Evolutionary conservation across 163 green algal genomes (phyloP).

Genomic region (Scenedesmus sp.): DNA sequence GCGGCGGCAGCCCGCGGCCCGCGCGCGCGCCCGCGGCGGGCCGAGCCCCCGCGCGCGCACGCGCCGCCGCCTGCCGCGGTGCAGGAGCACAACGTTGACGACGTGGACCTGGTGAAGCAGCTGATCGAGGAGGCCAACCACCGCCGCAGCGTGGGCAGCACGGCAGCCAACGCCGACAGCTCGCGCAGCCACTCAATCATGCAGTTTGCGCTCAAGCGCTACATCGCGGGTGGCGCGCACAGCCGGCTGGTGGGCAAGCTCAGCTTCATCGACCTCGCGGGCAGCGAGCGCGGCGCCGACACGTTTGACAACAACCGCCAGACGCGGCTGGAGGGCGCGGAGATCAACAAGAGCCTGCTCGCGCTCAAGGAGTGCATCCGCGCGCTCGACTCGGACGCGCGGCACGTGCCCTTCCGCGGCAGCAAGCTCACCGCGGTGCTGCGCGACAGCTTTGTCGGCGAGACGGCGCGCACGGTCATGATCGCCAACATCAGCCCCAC

Average conservation of each 20-base stretch:
- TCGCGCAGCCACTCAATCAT: conserved; percentile 96
- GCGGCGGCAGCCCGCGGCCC: neutral
- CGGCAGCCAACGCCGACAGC: conserved; percentile 96
- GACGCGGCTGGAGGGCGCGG: conserved; percentile 96
- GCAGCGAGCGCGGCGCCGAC: conserved; percentile 96
- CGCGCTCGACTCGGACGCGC: conserved; percentile 88
- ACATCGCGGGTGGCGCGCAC: conserved; percentile 45
- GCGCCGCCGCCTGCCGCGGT: no score
- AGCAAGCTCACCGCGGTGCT: conserved; percentile 92
- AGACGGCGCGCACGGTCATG: conserved; percentile 95
- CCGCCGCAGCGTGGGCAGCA: conserved; percentile 87
- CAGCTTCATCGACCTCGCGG: conserved; percentile 98
- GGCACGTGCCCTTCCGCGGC: conserved; percentile 97
- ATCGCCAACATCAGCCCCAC: conserved; percentile 98
- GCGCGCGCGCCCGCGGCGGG: no score
- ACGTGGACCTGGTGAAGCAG: conserved; percentile 72
- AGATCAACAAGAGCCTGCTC: conserved; percentile 99
- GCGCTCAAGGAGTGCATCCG: conserved; percentile 96
- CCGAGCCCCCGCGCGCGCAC: no score
- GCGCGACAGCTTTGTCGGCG: conserved; percentile 47
- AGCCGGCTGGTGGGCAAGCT: conserved; percentile 83
- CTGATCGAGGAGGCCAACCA: conserved; percentile 85
- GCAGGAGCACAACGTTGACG: conserved; percentile 72
- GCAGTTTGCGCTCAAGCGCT: conserved; percentile 84
- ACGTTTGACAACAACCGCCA: conserved; percentile 88